phyloP scores from a whole-genome alignment of 1,139 yeast genomes.

The Fermentozyma sake region DNA sequence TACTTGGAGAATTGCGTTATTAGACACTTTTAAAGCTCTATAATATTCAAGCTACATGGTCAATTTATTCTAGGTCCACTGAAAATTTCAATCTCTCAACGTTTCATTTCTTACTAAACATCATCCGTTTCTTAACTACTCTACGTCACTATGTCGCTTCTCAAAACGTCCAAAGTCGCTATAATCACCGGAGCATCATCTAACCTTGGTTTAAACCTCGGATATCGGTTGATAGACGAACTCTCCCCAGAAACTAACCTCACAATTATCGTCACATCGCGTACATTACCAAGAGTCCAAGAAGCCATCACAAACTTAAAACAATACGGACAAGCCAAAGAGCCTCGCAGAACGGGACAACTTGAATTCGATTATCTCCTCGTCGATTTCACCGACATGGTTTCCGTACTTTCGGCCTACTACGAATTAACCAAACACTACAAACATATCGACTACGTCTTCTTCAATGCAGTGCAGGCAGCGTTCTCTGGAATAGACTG shows the following conservation, averaged over 20 bases:
- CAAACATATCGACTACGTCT: conserved; percentile 65
- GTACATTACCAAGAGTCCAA: conserved; percentile 80
- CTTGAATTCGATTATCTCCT: conserved; percentile 83
- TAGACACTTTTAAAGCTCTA: too few relatives aligned
- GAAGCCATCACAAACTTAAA: conserved; percentile 67
- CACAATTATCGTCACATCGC: conserved; percentile 80
- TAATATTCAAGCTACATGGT: too few relatives aligned
- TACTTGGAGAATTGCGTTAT: too few relatives aligned
- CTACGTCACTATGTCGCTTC: conserved; percentile 10
- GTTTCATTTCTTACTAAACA: background rate
- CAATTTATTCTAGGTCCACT: too few relatives aligned
- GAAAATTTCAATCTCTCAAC: too few relatives aligned
- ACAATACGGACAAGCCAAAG: conserved; percentile 37
- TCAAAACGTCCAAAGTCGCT: conserved; percentile 28
- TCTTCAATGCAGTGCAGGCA: conserved; percentile 88
- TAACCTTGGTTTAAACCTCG: conserved; percentile 81
- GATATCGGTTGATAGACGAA: conserved; percentile 66
- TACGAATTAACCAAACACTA: conserved; percentile 65
- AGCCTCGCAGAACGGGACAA: conserved; percentile 39
- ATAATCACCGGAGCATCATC: conserved; percentile 52
- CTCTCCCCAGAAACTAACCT: conserved; percentile 49
- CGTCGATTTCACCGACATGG: conserved; percentile 89
- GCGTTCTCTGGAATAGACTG: conserved; percentile 85
- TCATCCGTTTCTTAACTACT: background rate
- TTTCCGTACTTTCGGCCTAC: conserved; percentile 71